These are phyloP conservation scores for Termitomyces sp. DNA, from an alignment of 768 basidiomycete genomes.

Conservation along the genomic window DNA sequence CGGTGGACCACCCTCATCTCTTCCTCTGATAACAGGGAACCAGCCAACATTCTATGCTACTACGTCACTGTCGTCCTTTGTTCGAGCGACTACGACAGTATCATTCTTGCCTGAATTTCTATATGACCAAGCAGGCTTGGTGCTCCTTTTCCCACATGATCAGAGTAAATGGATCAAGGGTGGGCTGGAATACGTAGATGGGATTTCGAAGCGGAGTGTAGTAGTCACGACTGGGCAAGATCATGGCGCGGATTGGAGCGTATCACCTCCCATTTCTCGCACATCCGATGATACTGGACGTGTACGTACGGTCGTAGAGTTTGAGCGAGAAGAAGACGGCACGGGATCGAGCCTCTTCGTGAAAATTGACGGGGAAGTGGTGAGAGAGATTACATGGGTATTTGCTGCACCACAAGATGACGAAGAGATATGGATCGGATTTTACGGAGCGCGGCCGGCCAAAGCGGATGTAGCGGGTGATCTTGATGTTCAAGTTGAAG, in stretches of 20 bases:
- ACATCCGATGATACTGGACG: neutral
- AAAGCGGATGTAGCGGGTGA: neutral
- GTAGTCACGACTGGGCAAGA: constrained; percentile 10
- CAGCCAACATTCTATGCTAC: constrained; percentile 14
- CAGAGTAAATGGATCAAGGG: constrained; percentile 15
- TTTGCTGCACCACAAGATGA: constrained; percentile 8
- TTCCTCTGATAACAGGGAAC: constrained; percentile 5
- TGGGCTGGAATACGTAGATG: constrained; percentile 13
- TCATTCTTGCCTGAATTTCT: constrained; percentile 10
- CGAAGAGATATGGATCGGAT: constrained; percentile 12
- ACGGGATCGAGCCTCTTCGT: constrained; percentile 13
- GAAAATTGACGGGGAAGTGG: constrained; percentile 13
- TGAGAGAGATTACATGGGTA: constrained; percentile 17
- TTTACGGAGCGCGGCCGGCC: neutral
- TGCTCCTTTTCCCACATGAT: constrained; percentile 10
- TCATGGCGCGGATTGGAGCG: constrained; percentile 15
- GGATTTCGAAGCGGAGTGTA: constrained; percentile 11
- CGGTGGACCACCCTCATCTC: constrained; percentile 5
- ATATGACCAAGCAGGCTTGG: constrained; percentile 14
- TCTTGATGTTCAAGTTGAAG: neutral
- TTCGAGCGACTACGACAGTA: constrained; percentile 11
- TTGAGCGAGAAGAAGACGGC: constrained; percentile 14
- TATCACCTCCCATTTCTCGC: constrained; percentile 10
- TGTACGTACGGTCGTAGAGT: constrained; percentile 10
- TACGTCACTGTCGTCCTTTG: constrained; percentile 5